These are phyloP conservation scores for Lentinula boryana DNA, from an alignment of 768 basidiomycete genomes.

Conservation along the genomic window DNA sequence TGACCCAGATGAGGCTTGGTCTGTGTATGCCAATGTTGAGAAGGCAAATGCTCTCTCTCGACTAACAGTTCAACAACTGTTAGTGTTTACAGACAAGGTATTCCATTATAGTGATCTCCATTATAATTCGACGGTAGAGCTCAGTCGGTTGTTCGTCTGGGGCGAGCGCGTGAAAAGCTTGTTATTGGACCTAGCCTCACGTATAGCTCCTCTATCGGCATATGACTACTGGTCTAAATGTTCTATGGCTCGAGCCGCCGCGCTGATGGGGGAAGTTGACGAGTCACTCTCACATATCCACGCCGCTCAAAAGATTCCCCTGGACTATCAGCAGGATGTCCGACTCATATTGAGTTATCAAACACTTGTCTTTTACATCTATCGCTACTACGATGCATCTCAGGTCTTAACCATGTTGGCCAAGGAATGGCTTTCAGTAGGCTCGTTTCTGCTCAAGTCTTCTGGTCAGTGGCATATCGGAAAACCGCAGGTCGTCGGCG, in stretches of 20 bases:
- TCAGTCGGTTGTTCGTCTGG: slow-evolving; percentile 24
- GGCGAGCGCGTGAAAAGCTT: slow-evolving; percentile 29
- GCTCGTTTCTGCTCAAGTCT: slow-evolving; percentile 14
- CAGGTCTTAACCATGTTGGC: slow-evolving; percentile 34
- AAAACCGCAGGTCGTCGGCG: not conserved
- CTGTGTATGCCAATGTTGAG: slow-evolving; percentile 23
- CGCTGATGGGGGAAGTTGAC: slow-evolving; percentile 30
- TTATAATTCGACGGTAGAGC: slow-evolving; percentile 11
- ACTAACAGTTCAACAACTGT: slow-evolving; percentile 6
- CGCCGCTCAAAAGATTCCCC: slow-evolving; percentile 15
- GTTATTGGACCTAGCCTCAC: slow-evolving; percentile 21
- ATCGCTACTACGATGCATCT: slow-evolving; percentile 22
- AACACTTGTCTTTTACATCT: slow-evolving; percentile 29
- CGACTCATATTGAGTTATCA: slow-evolving; percentile 26
- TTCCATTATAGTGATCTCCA: slow-evolving; percentile 19
- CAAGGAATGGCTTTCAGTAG: slow-evolving; percentile 26
- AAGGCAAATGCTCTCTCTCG: slow-evolving; percentile 7
- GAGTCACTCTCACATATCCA: slow-evolving; percentile 24
- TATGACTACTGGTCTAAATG: slow-evolving; percentile 18
- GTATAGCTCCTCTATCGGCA: slow-evolving; percentile 14
- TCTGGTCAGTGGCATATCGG: slow-evolving; percentile 10
- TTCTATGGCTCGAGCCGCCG: slow-evolving; percentile 23
- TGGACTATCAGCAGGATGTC: slow-evolving; percentile 15
- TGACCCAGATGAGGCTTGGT: slow-evolving; percentile 35
- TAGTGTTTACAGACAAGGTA: slow-evolving; percentile 19